These are phyloP conservation scores for Fremontodendron californicum DNA, from an alignment of 345 rosid species.

Conservation along the genomic window DNA sequence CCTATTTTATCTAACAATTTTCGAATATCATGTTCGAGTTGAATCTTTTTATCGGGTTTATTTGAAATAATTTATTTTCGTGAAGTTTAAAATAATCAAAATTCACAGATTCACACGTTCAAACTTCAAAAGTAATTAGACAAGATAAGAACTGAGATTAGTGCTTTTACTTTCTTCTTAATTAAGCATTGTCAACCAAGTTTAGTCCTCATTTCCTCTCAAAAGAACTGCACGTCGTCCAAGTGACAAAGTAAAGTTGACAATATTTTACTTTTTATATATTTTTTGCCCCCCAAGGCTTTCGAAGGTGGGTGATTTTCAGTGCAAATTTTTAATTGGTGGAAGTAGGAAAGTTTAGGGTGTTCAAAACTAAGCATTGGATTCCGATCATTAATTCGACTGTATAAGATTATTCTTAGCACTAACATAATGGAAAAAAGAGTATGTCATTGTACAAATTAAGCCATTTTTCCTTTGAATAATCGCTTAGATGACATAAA, in stretches of 20 bases:
- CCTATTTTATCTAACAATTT: no score
- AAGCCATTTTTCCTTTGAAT: not conserved
- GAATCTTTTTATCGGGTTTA: no score
- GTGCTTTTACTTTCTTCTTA: conserved; percentile 4
- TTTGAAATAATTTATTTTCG: no score
- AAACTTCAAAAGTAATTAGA: conserved; percentile 9
- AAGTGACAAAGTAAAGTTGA: not conserved
- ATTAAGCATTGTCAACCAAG: conserved; percentile 5
- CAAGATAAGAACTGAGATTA: conserved; percentile 5
- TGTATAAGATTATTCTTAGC: not conserved
- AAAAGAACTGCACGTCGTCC: not conserved
- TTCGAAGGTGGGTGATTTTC: not conserved
- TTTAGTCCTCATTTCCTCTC: no score
- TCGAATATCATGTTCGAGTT: no score
- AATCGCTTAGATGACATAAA: not conserved
- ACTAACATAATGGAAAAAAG: not conserved
- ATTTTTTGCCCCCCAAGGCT: not conserved
- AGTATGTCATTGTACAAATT: not conserved
- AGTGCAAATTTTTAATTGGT: not conserved
- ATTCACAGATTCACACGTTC: no score
- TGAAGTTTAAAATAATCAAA: not conserved
- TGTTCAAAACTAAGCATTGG: conserved; percentile 4
- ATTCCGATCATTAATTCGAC: not conserved
- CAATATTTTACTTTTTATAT: not conserved
- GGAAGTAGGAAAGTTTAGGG: not conserved